A percentile compares a stretch with the other conserved stretches of the same genome.
These are phyloP conservation scores for Podospora comata DNA, from an alignment of 495 filamentous ascomycete species.

Conservation along the genomic window DNA sequence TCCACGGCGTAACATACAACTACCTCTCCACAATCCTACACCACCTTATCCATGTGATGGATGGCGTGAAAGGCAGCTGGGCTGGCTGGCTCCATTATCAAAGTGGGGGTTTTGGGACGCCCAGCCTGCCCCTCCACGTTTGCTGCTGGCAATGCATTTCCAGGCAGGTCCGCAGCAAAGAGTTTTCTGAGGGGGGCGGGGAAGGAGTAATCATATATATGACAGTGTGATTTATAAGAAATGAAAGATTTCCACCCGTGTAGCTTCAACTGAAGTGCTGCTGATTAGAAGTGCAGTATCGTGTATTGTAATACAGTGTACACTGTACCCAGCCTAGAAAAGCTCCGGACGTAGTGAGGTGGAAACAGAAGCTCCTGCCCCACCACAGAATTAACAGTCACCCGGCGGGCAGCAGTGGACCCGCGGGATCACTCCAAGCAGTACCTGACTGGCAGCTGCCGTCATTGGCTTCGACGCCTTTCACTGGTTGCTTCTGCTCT, in stretches of 20 bases:
- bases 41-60: background rate
- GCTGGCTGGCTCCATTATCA: background rate
- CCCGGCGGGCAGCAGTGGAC: too few species aligned
- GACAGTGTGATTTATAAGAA: background rate
- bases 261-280: background rate
- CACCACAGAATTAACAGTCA: conserved; percentile 6
- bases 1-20: too few species aligned
- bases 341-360: background rate
- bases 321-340: background rate
- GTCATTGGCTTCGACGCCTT: conserved; percentile 30
- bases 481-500: conserved; percentile 16
- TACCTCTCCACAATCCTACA: background rate
- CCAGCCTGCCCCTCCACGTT: background rate
- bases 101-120: background rate
- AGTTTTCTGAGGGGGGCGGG: background rate
- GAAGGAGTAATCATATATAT: background rate
- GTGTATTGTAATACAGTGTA: background rate
- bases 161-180: background rate
- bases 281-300: background rate
- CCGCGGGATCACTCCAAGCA: background rate
- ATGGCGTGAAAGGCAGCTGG: background rate
- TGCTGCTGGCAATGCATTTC: background rate
- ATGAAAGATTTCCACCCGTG: background rate
- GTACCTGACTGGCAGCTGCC: conserved; percentile 35
- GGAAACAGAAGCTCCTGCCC: conserved; percentile 12